Evolutionary conservation across 2,329 filamentous ascomycete species (phyloP), one percentile per base, ranked within the genome.

Genomic region (Monosporascus ibericus): DNA sequence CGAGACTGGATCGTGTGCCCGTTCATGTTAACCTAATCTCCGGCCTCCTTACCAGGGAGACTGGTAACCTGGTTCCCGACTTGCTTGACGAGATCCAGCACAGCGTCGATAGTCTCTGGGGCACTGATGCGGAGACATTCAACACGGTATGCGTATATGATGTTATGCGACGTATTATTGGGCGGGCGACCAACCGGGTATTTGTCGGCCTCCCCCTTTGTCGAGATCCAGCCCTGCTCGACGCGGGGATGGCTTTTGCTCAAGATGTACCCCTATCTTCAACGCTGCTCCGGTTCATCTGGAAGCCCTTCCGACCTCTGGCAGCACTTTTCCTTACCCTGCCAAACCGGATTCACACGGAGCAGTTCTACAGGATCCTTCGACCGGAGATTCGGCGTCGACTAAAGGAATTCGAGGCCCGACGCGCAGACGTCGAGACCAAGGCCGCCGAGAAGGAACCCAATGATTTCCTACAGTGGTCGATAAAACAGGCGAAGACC

Each of bases 201-300:
- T 65, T 69, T 42, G 55, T 70, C 44, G 68, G 68, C 6, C 53
- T 56, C 8, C 61, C 63, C 2, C 48, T 62, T 6, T 68, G 66
- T 48, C 63, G 66, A 11, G 52, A 67, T 53, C 44, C 51, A 3
- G 56, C 52, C 0, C 56, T 65, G n/a, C 54, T 67, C n/a, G 53
- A 61, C 17, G 50, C 56, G 3, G 60, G 55, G 38, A 54, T 63
- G 48, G 57, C 59, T 3, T 68, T 62, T 49, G 61, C 61, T 22
- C 55, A 58, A 38, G 62, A 61, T 34, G 46, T 66, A 5, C 61
- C 63, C 11, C 25, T 62, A 44, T 38, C 49, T 6, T 53, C 59
- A 1, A 52, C 50, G 6, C 3, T 62, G 15, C 54, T 68, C 17
- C 58, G 52, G 37, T 51, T 61, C 22, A 39, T 60, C 3, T 60